Conservation (phyloP, 1,284 basidiomycete genomes). For the Sporisorium scitamineum region DNA sequence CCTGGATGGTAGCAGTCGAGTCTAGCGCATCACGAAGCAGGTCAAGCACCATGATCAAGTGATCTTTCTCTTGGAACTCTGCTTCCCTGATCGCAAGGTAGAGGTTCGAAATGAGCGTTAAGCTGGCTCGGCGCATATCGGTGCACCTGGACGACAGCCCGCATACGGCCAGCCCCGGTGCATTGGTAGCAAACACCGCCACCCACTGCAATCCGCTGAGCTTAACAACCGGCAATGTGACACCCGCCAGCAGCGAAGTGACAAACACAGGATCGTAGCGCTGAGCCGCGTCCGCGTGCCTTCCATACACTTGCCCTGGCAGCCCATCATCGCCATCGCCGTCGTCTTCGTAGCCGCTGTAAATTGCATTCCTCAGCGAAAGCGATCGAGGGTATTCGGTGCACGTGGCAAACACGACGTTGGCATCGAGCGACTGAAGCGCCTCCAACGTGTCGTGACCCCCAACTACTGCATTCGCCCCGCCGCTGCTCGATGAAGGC, state of each 20-base stretch:
- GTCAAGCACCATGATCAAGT: constrained; percentile 81
- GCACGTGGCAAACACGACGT: constrained; percentile 79
- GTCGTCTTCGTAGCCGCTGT: constrained; percentile 25
- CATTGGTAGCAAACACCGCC: constrained; percentile 83
- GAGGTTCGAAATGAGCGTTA: constrained; percentile 71
- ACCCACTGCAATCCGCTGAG: constrained; percentile 82
- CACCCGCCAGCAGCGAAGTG: constrained; percentile 77
- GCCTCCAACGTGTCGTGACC: constrained; percentile 73
- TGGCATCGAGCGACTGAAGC: constrained; percentile 79
- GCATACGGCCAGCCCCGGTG: constrained; percentile 80
- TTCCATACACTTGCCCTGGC: constrained; percentile 38
- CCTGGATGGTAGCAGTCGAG: constrained; percentile 21
- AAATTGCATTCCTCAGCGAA: constrained; percentile 16
- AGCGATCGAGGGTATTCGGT: constrained; percentile 76
- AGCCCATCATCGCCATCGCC: not conserved
- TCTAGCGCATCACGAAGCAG: constrained; percentile 72
- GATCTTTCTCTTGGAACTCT: constrained; percentile 83
- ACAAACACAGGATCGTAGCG: constrained; percentile 86
- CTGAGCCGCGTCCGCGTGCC: constrained; percentile 26
- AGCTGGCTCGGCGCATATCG: constrained; percentile 74
- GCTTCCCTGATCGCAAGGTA: constrained; percentile 72
- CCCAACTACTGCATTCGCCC: not conserved
- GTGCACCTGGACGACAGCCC: constrained; percentile 79
- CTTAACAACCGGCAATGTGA: constrained; percentile 74
- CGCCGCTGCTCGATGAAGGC: constrained; percentile 11